phyloP scores from a whole-genome alignment of 306 rosid species.

The Trifolium repens region DNA sequence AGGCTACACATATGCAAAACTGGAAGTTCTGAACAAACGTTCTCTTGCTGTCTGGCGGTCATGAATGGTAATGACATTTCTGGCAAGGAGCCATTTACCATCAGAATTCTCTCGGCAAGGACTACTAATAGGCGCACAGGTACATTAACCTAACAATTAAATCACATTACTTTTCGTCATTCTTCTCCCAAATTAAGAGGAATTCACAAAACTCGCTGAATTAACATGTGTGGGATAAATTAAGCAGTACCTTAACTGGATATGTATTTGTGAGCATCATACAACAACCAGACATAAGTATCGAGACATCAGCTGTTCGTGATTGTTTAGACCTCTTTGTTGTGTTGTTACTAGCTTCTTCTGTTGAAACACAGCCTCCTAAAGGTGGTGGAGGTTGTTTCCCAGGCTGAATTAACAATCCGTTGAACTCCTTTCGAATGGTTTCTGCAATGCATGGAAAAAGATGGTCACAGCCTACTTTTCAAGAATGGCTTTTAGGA shows the following conservation, averaged over 20 bases:
- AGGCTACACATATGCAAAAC: slow-evolving; percentile 66
- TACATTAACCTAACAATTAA: slow-evolving; percentile 62
- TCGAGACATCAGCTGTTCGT: slow-evolving; percentile 54
- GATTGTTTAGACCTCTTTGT: slow-evolving; percentile 55
- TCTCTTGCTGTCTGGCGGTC: slow-evolving; percentile 80
- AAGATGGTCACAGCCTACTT: slow-evolving; percentile 37
- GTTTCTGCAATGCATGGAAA: slow-evolving; percentile 54
- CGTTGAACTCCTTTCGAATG: slow-evolving; percentile 49
- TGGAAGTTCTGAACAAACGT: slow-evolving; percentile 85
- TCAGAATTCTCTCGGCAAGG: slow-evolving; percentile 78
- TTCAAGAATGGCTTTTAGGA: slow-evolving; percentile 23
- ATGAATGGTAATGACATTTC: slow-evolving; percentile 63
- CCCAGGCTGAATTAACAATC: slow-evolving; percentile 64
- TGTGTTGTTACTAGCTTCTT: slow-evolving; percentile 47
- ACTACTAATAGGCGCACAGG: slow-evolving; percentile 65
- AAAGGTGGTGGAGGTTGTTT: slow-evolving; percentile 67
- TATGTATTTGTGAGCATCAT: slow-evolving; percentile 74
- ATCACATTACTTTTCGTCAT: slow-evolving; percentile 23
- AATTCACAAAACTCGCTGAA: slow-evolving; percentile 15
- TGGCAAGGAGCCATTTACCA: slow-evolving; percentile 77
- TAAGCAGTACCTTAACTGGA: slow-evolving; percentile 70
- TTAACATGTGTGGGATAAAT: slow-evolving; percentile 25
- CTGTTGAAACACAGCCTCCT: slow-evolving; percentile 56
- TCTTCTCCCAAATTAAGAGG: slow-evolving; percentile 21
- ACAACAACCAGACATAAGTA: slow-evolving; percentile 73